phyloP scores from a whole-genome alignment of 164 flowering plant genomes.

The Pachysandra terminalis region DNA sequence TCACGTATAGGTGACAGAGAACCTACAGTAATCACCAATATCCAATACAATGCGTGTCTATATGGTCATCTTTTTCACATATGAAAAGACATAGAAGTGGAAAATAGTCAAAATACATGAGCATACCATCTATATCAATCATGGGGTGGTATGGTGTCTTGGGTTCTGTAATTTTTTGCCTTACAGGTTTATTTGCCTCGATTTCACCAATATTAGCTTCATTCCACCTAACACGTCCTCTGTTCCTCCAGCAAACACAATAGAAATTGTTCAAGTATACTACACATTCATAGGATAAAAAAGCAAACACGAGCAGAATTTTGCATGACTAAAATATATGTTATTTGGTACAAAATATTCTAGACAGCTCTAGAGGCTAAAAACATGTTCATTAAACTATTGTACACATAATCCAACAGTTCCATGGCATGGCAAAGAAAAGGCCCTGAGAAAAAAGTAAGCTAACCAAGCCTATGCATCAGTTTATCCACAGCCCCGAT shows the following conservation, averaged over 20 bases:
- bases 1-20: slow-evolving; percentile 56
- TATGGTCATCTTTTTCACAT: background rate
- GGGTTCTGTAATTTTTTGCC: slow-evolving; percentile 99
- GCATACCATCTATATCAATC: slow-evolving; percentile 82
- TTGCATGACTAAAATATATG: too few relatives aligned
- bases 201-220: slow-evolving; percentile 86
- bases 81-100: background rate
- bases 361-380: too few relatives aligned
- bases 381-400: too few relatives aligned
- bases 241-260: slow-evolving; percentile 22
- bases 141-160: slow-evolving; percentile 97
- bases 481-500: too few relatives aligned
- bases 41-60: background rate
- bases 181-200: slow-evolving; percentile 90
- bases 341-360: too few relatives aligned
- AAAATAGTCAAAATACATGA: slow-evolving; percentile 6
- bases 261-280: background rate
- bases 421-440: too few relatives aligned
- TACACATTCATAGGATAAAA: background rate
- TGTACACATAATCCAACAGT: too few relatives aligned
- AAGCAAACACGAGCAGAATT: background rate
- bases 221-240: slow-evolving; percentile 86
- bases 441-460: too few relatives aligned
- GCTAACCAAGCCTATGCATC: too few relatives aligned
- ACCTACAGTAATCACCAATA: slow-evolving; percentile 34